Evolutionary conservation across 1,284 basidiomycete genomes (phyloP).

Genomic region (Cryptococcus deneoformans): DNA sequence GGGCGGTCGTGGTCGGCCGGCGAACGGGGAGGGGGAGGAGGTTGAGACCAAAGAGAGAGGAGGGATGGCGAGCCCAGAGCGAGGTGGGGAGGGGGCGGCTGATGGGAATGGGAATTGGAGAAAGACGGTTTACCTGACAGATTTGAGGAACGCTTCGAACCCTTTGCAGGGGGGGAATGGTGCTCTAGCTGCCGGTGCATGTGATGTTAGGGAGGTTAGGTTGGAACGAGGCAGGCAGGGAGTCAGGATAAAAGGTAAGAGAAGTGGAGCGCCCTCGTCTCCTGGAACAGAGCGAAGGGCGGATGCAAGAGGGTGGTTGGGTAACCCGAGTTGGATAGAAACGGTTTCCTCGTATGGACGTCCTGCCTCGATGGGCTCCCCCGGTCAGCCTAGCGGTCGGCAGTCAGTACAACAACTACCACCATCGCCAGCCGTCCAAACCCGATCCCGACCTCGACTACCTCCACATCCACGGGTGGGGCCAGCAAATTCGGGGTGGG

Average conservation of each 20-base stretch:
- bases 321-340: background rate
- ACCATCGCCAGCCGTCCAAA: too few species aligned
- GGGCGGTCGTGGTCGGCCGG: too few species aligned
- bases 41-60: background rate
- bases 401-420: too few species aligned
- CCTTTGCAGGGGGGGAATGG: background rate
- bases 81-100: background rate
- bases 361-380: conserved; percentile 1
- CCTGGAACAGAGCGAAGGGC: background rate
- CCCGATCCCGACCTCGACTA: too few species aligned
- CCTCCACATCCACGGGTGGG: too few species aligned
- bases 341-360: conserved; percentile 9
- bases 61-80: background rate
- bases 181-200: background rate
- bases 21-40: too few species aligned
- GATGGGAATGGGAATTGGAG: background rate
- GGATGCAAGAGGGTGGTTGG: background rate
- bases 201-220: too few species aligned
- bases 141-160: conserved; percentile 4
- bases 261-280: background rate
- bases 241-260: too few species aligned
- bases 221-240: too few species aligned
- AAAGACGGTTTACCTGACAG: conserved; percentile 13
- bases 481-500: background rate
- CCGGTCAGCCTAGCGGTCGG: background rate